phyloP scores from a whole-genome alignment of 2,329 filamentous ascomycete species.

The Trichophyton schoenleinii region DNA sequence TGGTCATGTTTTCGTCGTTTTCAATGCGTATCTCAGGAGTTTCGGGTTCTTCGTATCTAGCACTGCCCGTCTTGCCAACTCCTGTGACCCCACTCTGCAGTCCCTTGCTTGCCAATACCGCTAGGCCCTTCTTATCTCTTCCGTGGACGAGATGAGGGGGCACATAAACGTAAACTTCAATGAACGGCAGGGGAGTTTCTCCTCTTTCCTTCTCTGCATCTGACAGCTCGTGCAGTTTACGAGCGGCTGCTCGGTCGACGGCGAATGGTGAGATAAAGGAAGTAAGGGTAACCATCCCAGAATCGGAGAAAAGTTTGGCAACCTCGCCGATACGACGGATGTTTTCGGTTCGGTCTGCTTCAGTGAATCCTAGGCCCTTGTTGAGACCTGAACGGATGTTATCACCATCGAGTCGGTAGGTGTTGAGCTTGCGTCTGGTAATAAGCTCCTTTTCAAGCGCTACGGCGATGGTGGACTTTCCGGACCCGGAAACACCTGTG shows the following conservation, averaged over 20 bases:
- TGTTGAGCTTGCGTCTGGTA: slow-evolving; percentile 54
- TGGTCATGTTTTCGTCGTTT: too few relatives aligned
- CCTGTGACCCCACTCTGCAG: too few relatives aligned
- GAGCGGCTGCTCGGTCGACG: slow-evolving; percentile 70
- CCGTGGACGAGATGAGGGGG: too few relatives aligned
- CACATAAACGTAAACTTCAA: slow-evolving; percentile 90
- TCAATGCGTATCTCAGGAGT: too few relatives aligned
- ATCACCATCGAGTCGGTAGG: slow-evolving; percentile 94
- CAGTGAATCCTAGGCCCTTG: too few relatives aligned
- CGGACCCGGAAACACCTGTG: slow-evolving; percentile 87
- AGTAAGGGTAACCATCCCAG: slow-evolving; percentile 73
- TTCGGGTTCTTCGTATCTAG: too few relatives aligned
- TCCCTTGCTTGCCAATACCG: too few relatives aligned
- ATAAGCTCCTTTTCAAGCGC: slow-evolving; percentile 95
- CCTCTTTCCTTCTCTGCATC: slow-evolving; percentile 25
- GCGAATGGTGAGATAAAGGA: slow-evolving; percentile 95
- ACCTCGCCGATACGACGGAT: slow-evolving; percentile 95
- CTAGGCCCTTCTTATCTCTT: slow-evolving; percentile 91
- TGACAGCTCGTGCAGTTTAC: slow-evolving; percentile 59
- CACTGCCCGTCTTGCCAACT: too few relatives aligned
- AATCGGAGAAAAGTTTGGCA: slow-evolving; percentile 91
- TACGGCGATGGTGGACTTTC: slow-evolving; percentile 93
- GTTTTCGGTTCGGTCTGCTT: slow-evolving; percentile 93
- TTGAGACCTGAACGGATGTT: slow-evolving; percentile 97
- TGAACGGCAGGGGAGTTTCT: slow-evolving; percentile 56